Percentiles rank a stretch among this genome's conserved stretches.
Conservation (phyloP, 2,329 filamentous ascomycete species). For the Talaromyces sp. region DNA sequence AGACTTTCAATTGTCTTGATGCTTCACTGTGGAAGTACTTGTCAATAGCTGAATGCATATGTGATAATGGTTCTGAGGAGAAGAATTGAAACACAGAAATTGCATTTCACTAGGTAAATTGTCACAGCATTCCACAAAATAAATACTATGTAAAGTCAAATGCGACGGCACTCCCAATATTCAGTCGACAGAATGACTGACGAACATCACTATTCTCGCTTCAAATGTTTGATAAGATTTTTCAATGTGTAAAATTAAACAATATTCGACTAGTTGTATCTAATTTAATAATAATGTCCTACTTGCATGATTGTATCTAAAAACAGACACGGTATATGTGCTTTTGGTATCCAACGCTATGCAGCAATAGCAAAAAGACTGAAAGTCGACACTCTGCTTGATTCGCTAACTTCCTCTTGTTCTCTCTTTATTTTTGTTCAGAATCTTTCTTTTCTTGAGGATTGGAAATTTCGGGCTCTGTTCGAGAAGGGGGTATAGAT, state of each 20-base stretch:
- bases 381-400: neutral
- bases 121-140: too few species aligned
- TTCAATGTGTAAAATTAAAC: too few species aligned
- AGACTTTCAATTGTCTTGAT: conserved; percentile 1
- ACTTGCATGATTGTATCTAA: neutral
- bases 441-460: neutral
- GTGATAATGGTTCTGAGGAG: too few species aligned
- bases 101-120: too few species aligned
- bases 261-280: neutral
- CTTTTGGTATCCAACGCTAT: conserved; percentile 15
- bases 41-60: too few species aligned
- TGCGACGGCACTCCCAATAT: too few species aligned
- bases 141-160: too few species aligned
- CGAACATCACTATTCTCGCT: neutral
- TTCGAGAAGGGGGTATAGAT: conserved; percentile 14
- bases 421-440: neutral
- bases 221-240: neutral
- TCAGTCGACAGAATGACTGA: too few species aligned
- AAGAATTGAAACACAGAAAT: too few species aligned
- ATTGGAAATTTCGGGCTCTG: conserved; percentile 1
- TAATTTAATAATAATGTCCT: neutral
- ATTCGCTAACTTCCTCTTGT: neutral
- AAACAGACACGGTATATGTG: neutral
- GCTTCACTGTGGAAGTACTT: neutral
- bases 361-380: conserved; percentile 1